phyloP scores from a whole-genome alignment of 2,329 filamentous ascomycete genomes.

The Fonsecaea monophora region DNA sequence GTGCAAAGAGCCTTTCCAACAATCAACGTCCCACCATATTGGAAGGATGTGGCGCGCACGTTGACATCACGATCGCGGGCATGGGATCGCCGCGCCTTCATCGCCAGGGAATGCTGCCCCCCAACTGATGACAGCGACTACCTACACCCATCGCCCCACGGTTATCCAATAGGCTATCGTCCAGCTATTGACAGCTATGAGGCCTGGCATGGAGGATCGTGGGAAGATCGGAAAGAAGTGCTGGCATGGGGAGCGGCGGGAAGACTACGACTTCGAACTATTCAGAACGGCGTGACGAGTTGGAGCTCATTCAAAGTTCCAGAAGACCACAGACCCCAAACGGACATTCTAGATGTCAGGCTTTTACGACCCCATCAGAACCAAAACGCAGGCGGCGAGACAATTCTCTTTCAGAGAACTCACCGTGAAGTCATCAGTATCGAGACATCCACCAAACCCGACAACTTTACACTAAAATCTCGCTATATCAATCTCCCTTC shows the following conservation, averaged over 20 bases:
- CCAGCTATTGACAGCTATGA: slow-evolving; percentile 66
- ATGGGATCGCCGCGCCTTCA: slow-evolving; percentile 62
- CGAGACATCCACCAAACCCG: slow-evolving; percentile 48
- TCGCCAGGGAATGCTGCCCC: slow-evolving; percentile 61
- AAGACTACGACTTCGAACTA: slow-evolving; percentile 60
- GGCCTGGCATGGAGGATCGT: slow-evolving; percentile 54
- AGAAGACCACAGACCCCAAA: slow-evolving; percentile 46
- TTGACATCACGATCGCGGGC: slow-evolving; percentile 64
- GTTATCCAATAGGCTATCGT: slow-evolving; percentile 62
- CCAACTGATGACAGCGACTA: slow-evolving; percentile 36
- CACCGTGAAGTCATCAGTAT: slow-evolving; percentile 53
- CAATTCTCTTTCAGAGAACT: slow-evolving; percentile 63
- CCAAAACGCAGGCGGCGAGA: slow-evolving; percentile 48
- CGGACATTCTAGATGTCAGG: slow-evolving; percentile 66
- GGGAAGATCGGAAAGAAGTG: slow-evolving; percentile 60
- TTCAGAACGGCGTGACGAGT: slow-evolving; percentile 49
- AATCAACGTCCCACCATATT: slow-evolving; percentile 50
- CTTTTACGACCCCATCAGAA: slow-evolving; percentile 55
- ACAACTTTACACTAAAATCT: slow-evolving; percentile 46
- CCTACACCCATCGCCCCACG: slow-evolving; percentile 48
- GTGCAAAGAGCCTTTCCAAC: slow-evolving; percentile 57
- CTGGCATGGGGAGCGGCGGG: slow-evolving; percentile 68
- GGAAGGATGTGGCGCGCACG: slow-evolving; percentile 60
- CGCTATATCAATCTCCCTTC: slow-evolving; percentile 50
- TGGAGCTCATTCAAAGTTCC: slow-evolving; percentile 40